Evolutionary conservation across 805 yeast genomes (phyloP), one percentile per base, ranked within the genome.

Genomic region (Pichia deserticola): DNA sequence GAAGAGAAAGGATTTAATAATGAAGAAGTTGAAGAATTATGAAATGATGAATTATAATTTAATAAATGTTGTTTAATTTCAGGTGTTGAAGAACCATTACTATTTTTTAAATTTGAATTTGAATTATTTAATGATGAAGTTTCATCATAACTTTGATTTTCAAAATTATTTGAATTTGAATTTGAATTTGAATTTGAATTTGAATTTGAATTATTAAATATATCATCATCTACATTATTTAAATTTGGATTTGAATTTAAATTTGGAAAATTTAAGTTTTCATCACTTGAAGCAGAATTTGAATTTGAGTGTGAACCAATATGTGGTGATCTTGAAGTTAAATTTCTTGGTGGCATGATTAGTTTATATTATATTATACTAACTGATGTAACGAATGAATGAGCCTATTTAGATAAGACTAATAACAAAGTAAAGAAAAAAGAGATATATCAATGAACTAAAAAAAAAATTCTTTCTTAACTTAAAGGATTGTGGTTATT

Each of bases 291-390:
- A 44, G 54, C 50, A 6, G 67, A 60, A 41, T 54, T 57, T 25
- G 63, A 58, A 35, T 59, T 47, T 3, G 56, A 45, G 12, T 34
- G 15, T 11, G 45, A 42, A 12, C 50, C 68, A 47, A 62, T 52
- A 42, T 63, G 66, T 27, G 70, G 69, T 4, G 70, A 63, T 42
- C 60, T 58, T 5, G 68, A 52, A 11, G 71, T 67, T 41, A 67
- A 52, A 51, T 64, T 66, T 51, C 71, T 61, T 12, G 67, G 55
- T 4, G 70, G 54, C 69, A 64, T 65, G 3, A 20, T 20, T 20
- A 20, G 3, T 20, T 20, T 20, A 20, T 20, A 20, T 20, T 20
- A 20, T 20, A 2, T 20, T 20, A 20, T 20, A 20, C 3, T 20
- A 20, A 20, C 20, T 20, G 20, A 20, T 20, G 3, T 20, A 20